A percentile compares a stretch with the other conserved stretches of the same genome.
Conservation (phyloP, 1,284 basidiomycete species). For the Ceratobasidium sp. region DNA sequence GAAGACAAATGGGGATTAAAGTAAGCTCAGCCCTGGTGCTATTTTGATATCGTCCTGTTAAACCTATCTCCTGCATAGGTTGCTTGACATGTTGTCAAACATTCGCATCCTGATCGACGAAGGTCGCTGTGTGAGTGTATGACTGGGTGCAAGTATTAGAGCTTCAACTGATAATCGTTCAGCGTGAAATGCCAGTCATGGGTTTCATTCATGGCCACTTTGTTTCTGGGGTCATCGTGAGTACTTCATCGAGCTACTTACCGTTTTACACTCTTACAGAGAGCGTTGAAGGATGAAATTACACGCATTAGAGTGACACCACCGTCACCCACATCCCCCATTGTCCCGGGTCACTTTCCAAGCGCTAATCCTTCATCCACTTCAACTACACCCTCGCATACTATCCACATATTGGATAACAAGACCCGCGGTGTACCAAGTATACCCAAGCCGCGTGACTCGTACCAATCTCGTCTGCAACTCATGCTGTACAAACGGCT, state of each 20-base stretch:
- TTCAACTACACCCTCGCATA: constrained; percentile 51
- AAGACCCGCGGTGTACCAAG: constrained; percentile 75
- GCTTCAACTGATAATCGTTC: not conserved
- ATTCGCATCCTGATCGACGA: constrained; percentile 65
- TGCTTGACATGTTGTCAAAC: constrained; percentile 73
- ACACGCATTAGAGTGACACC: constrained; percentile 51
- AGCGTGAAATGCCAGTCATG: constrained; percentile 82
- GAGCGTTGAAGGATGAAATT: constrained; percentile 66
- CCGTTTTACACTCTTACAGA: not conserved
- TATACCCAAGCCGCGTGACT: constrained; percentile 74
- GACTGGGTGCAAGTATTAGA: not conserved
- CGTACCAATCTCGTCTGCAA: constrained; percentile 76
- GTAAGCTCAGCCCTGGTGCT: constrained; percentile 58
- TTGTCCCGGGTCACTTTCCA: constrained; percentile 22
- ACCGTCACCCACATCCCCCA: constrained; percentile 19
- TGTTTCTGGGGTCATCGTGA: constrained; percentile 75
- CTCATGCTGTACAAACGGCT: constrained; percentile 88
- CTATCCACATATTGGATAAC: constrained; percentile 75
- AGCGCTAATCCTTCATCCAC: constrained; percentile 6
- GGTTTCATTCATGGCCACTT: constrained; percentile 70
- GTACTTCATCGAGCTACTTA: no score
- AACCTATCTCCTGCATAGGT: constrained; percentile 56
- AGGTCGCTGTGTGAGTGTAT: constrained; percentile 63
- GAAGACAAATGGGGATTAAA: constrained; percentile 82
- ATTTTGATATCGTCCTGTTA: not conserved